Percentiles rank a stretch among this genome's conserved stretches.
These are phyloP conservation scores for Kurtzmaniella natalensis DNA, from an alignment of 1,139 yeast genomes.

Conservation along the genomic window DNA sequence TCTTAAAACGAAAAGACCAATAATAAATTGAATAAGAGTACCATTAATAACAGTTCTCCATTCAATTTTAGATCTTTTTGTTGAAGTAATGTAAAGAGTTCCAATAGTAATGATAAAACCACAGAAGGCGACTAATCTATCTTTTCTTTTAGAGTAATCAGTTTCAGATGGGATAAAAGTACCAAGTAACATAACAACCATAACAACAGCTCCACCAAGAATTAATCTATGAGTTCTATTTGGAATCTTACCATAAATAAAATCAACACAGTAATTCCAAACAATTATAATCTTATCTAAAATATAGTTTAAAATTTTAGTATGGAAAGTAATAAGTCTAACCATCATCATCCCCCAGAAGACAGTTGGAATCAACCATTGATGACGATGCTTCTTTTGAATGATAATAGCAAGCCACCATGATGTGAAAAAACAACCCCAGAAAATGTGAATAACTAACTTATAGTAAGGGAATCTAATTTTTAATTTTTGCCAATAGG, in stretches of 20 bases:
- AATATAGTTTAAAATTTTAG: conserved; percentile 34
- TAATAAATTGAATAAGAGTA: conserved; percentile 56
- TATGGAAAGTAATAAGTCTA: conserved; percentile 52
- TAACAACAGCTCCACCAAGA: conserved; percentile 42
- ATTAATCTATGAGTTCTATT: conserved; percentile 35
- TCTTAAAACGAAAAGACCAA: conserved; percentile 60
- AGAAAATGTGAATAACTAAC: conserved; percentile 25
- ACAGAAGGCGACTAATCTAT: conserved; percentile 58
- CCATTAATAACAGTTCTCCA: conserved; percentile 67
- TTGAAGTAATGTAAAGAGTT: conserved; percentile 45
- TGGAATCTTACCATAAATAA: conserved; percentile 36
- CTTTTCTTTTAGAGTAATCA: conserved; percentile 42
- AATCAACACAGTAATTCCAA: conserved; percentile 41
- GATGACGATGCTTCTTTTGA: conserved; percentile 48
- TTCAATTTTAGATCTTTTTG: conserved; percentile 41
- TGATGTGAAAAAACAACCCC: conserved; percentile 52
- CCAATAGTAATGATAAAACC: conserved; percentile 50
- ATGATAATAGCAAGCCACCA: conserved; percentile 64
- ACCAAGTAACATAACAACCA: conserved; percentile 49
- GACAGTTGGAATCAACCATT: conserved; percentile 64
- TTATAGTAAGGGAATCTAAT: conserved; percentile 19
- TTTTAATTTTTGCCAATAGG: conserved; percentile 14
- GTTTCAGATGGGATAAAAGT: conserved; percentile 55
- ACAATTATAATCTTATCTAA: conserved; percentile 21
- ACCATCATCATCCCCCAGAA: conserved; percentile 52